Evolutionary conservation across 2,329 filamentous ascomycete genomes (phyloP).

Genomic region (Blastomyces percursus): DNA sequence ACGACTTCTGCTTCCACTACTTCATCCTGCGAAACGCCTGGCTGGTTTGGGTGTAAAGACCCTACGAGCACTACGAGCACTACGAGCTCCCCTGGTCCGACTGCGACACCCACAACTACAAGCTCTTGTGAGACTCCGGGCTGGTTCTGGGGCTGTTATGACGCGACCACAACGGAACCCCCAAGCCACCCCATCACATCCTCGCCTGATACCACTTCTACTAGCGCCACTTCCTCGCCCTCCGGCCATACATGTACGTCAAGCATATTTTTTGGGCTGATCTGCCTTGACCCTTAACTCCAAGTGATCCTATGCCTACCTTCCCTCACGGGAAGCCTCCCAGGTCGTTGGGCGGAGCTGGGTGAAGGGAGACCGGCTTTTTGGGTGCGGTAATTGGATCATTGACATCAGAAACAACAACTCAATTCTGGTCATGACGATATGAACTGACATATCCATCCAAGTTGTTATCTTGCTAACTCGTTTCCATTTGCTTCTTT

Average conservation of each 20-base stretch:
- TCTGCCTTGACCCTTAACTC: conserved; percentile 16
- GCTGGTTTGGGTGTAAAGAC: conserved; percentile 33
- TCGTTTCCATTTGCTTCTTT: neutral
- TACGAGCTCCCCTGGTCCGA: conserved; percentile 13
- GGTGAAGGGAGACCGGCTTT: conserved; percentile 33
- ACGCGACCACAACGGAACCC: conserved; percentile 25
- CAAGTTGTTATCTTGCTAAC: neutral
- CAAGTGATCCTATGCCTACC: neutral
- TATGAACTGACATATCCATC: neutral
- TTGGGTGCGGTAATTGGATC: conserved; percentile 33
- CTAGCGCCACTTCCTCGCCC: conserved; percentile 18
- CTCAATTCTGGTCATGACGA: neutral
- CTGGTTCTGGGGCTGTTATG: conserved; percentile 46
- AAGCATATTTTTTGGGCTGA: conserved; percentile 20
- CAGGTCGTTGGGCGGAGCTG: conserved; percentile 23
- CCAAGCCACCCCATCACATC: conserved; percentile 24
- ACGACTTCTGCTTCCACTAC: conserved; percentile 20
- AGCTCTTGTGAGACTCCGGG: conserved; percentile 42
- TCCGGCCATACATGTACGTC: conserved; percentile 20
- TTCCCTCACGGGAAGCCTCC: conserved; percentile 17
- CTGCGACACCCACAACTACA: conserved; percentile 14
- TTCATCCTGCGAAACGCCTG: conserved; percentile 27
- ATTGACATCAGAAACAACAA: neutral
- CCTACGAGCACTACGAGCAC: conserved; percentile 21
- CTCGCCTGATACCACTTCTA: conserved; percentile 19